Evolutionary conservation across 2,329 filamentous ascomycete species (phyloP), one percentile per base, ranked within the genome.

Genomic region (Penicillium sp.): DNA sequence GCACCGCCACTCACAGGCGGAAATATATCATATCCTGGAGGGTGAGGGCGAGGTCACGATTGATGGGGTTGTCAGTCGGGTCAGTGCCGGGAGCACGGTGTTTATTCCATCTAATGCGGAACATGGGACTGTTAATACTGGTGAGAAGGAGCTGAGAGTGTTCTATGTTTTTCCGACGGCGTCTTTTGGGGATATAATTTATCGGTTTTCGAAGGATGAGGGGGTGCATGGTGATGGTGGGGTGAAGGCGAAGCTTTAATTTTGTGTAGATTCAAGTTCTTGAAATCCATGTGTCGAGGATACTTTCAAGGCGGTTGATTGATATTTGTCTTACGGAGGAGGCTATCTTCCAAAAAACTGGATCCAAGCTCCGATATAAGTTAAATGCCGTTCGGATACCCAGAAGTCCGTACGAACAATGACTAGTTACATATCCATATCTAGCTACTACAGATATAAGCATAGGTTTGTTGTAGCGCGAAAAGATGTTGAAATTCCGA

Each of bases 61-160:
- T 13, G 70, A 78, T 39, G 73, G 70, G 3, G 43, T 56, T 6
- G 62, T 68, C 18, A 56, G 70, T 43, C 46, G 42, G 1, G 70
- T 78, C 0, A 37, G 46, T 10, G 63, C 61, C 21, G 75, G 73
- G 4, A 66, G 59, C 41, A 66, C 69, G 7, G 64, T 77, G 1
- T 78, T 69, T 52, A 74, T 78, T 27, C 75, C 75, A 0, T 71
- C 73, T 0, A 62, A 77, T 65, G 71, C 73, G 2, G 71, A 76
- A 59, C 76, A 78, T 63, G 73, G 69, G 2, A 66, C 76, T 44
- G 54, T 58, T 12, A 73, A 73, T 52, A 55, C 54, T 5, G 59
- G 58, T 0, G 37, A 46, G 0, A 66, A 64, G 24, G 62, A 67
- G 4, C 51, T 76, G 45, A 62, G 55, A 45, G 76, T 72, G 73